phyloP scores from a whole-genome alignment of 1,284 basidiomycete genomes.

The Erythrobasidium hasegawianum region DNA sequence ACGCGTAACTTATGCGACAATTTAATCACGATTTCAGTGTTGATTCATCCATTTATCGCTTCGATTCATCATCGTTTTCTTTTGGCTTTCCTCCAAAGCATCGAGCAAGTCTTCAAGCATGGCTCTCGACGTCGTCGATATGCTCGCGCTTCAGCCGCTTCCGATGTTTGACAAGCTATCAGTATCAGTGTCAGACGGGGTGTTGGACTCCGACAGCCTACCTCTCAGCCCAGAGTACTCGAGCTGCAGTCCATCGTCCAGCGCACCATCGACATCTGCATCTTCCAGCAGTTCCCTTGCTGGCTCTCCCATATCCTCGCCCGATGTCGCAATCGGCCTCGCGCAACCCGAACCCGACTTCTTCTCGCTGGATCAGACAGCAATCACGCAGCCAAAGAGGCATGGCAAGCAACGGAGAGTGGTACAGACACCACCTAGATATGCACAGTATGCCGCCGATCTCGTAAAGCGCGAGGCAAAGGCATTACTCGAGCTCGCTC shows the following conservation, averaged over 20 bases:
- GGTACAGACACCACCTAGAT: not conserved
- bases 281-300: not conserved
- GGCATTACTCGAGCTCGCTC: constrained; percentile 44
- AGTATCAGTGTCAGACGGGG: not conserved
- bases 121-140: too few relatives aligned
- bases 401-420: not conserved
- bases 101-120: too few relatives aligned
- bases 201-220: not conserved
- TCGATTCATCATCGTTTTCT: too few relatives aligned
- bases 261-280: constrained; percentile 6
- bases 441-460: constrained; percentile 38
- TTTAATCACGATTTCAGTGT: too few relatives aligned
- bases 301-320: not conserved
- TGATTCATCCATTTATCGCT: too few relatives aligned
- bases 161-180: not conserved
- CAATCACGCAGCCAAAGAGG: not conserved
- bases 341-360: not conserved
- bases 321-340: not conserved
- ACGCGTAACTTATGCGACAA: too few relatives aligned
- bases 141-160: not conserved
- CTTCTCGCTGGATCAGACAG: not conserved
- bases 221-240: not conserved
- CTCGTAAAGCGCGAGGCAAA: constrained; percentile 44
- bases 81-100: too few relatives aligned
- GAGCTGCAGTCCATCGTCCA: constrained; percentile 36